These are phyloP conservation scores for Metschnikowia similis DNA, from an alignment of 805 yeast genomes.

Conservation along the genomic window DNA sequence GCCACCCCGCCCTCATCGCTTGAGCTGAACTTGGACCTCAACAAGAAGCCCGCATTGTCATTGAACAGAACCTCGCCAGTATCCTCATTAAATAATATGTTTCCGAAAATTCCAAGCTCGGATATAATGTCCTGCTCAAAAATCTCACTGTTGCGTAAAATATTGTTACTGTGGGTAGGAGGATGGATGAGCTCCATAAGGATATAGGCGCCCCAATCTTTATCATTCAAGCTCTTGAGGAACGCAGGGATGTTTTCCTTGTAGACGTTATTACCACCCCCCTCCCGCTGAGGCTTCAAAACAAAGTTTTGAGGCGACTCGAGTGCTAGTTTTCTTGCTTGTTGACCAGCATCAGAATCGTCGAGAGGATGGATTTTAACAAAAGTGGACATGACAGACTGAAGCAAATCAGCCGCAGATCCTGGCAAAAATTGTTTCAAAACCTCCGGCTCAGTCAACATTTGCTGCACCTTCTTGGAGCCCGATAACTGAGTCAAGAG, in stretches of 20 bases:
- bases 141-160: constrained; percentile 62
- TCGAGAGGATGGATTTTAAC: constrained; percentile 88
- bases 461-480: constrained; percentile 88
- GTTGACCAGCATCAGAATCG: constrained; percentile 53
- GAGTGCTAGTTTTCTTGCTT: constrained; percentile 64
- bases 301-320: constrained; percentile 70
- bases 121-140: constrained; percentile 74
- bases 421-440: constrained; percentile 46
- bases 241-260: constrained; percentile 79
- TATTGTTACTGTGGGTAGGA: constrained; percentile 60
- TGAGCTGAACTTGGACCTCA: constrained; percentile 72
- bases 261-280: constrained; percentile 96
- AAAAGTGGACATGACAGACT: constrained; percentile 55
- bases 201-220: constrained; percentile 85
- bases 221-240: constrained; percentile 52
- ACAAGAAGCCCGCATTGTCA: constrained; percentile 74
- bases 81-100: constrained; percentile 66
- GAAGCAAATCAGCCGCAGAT: constrained; percentile 24
- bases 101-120: constrained; percentile 90
- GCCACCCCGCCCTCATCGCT: constrained; percentile 99
- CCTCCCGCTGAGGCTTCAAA: constrained; percentile 96
- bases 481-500: constrained; percentile 88
- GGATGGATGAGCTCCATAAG: constrained; percentile 92
- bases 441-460: constrained; percentile 55
- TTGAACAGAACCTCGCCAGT: constrained; percentile 56